Conservation (phyloP, 305 asterid genomes). For the Fraxinus sp. region DNA sequence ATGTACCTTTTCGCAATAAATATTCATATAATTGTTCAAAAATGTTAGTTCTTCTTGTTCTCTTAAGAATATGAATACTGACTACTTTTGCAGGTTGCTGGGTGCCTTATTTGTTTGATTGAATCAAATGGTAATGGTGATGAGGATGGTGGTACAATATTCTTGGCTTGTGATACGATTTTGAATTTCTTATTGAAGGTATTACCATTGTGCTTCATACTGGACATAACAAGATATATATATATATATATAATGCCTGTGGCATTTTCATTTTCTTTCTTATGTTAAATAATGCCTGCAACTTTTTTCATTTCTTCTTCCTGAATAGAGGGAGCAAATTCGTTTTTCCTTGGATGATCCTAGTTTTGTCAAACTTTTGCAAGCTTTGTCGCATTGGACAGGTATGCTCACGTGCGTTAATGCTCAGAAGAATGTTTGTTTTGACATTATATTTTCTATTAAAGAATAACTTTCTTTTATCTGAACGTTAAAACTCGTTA, state of each 20-base stretch:
- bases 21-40: background rate
- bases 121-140: slow-evolving; percentile 33
- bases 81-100: slow-evolving; percentile 57
- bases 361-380: slow-evolving; percentile 57
- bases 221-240: slow-evolving; percentile 12
- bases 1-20: background rate
- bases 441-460: background rate
- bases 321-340: slow-evolving; percentile 46
- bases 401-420: slow-evolving; percentile 37
- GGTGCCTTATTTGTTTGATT: slow-evolving; percentile 50
- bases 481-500: background rate
- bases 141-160: slow-evolving; percentile 49
- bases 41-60: background rate
- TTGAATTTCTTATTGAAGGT: slow-evolving; percentile 80
- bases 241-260: slow-evolving; percentile 6
- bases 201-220: slow-evolving; percentile 15
- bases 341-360: slow-evolving; percentile 37
- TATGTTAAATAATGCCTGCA: background rate
- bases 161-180: slow-evolving; percentile 86
- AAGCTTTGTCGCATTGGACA: slow-evolving; percentile 60
- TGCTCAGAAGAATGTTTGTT: slow-evolving; percentile 18
- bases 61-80: background rate
- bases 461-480: background rate
- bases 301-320: slow-evolving; percentile 8
- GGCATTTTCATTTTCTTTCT: slow-evolving; percentile 11